A percentile compares a stretch with the other conserved stretches of the same genome.
These are phyloP conservation scores for Candolleomyces eurysporus DNA, from an alignment of 768 basidiomycete genomes.

Conservation along the genomic window DNA sequence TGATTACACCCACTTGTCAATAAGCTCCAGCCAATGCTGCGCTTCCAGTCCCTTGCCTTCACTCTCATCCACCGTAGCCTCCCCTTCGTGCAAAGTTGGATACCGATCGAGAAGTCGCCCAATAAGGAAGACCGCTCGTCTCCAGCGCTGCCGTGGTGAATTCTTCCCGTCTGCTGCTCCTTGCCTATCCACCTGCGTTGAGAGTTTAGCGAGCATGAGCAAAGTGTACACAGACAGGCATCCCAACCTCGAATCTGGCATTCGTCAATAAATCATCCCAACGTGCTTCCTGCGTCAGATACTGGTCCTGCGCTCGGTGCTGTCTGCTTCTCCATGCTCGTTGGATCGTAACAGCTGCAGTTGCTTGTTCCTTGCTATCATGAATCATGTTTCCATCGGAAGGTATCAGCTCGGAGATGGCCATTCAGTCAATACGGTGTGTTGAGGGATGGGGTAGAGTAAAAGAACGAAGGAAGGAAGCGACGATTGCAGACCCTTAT, in stretches of 20 bases:
- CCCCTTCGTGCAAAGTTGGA: conserved; percentile 21
- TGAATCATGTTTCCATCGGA: conserved; percentile 4
- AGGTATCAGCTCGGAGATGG: conserved; percentile 3
- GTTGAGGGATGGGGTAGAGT: not conserved
- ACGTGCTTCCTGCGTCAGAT: conserved; percentile 27
- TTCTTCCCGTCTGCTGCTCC: conserved; percentile 47
- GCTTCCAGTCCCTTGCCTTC: conserved; percentile 51
- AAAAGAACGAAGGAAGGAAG: not conserved
- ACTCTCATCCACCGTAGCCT: conserved; percentile 25
- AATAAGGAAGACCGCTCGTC: conserved; percentile 42
- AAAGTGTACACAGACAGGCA: not conserved
- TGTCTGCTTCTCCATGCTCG: conserved; percentile 34
- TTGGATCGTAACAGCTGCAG: conserved; percentile 39
- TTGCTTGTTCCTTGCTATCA: conserved; percentile 18
- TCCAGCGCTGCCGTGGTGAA: conserved; percentile 44
- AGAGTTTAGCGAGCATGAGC: not conserved
- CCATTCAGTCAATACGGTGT: not conserved
- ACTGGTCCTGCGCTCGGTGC: conserved; percentile 23
- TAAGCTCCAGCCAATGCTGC: conserved; percentile 64
- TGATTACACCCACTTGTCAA: conserved; percentile 44
- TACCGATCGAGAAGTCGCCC: conserved; percentile 43
- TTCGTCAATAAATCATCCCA: conserved; percentile 39
- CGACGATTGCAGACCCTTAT: not conserved
- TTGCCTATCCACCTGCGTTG: conserved; percentile 34
- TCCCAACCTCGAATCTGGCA: conserved; percentile 34